Evolutionary conservation across 2,329 filamentous ascomycete species (phyloP).

Genomic region (Aaosphaeria arxii): DNA sequence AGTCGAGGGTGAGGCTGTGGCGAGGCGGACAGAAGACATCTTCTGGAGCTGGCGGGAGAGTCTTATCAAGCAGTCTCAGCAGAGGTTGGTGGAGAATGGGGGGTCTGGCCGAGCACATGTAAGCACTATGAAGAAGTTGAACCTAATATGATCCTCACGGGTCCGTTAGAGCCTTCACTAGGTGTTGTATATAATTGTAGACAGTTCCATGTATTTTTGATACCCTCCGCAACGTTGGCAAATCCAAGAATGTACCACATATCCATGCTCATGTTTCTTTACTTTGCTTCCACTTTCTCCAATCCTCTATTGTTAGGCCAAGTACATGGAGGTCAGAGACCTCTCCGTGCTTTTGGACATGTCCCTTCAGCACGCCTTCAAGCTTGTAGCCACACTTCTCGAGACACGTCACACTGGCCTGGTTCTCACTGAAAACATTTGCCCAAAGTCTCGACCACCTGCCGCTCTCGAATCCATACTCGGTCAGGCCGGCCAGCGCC

Average conservation of each 20-base stretch:
- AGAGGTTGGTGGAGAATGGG: conserved; percentile 11
- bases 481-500: conserved; percentile 30
- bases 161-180: not conserved
- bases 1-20: conserved; percentile 26
- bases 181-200: not conserved
- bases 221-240: no score
- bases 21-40: conserved; percentile 20
- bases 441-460: conserved; percentile 26
- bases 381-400: conserved; percentile 36
- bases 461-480: conserved; percentile 28
- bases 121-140: conserved; percentile 25
- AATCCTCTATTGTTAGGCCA: conserved; percentile 33
- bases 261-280: not conserved
- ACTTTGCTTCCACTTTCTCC: conserved; percentile 13
- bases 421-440: conserved; percentile 28
- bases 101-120: conserved; percentile 23
- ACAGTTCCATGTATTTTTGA: no score
- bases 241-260: not conserved
- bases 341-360: conserved; percentile 34
- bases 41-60: conserved; percentile 28
- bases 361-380: conserved; percentile 36
- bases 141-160: conserved; percentile 13
- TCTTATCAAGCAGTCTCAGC: conserved; percentile 23
- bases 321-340: conserved; percentile 30
- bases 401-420: conserved; percentile 33